Percentiles rank a stretch among this genome's conserved stretches.
Conservation (phyloP, 2,329 filamentous ascomycete genomes). For the Colletotrichum sp. region DNA sequence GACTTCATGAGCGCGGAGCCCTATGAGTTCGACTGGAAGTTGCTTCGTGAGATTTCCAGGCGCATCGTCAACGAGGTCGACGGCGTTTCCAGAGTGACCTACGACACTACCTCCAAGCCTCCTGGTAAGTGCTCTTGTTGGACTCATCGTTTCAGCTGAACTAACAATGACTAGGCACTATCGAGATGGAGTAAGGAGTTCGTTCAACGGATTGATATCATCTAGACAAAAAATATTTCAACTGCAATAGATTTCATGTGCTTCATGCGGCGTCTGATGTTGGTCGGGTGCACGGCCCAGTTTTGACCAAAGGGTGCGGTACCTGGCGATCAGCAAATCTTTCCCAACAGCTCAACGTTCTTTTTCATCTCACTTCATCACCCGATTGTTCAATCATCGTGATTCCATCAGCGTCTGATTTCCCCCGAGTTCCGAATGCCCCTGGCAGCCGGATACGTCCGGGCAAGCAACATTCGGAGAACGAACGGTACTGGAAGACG, state of each 20-base stretch:
- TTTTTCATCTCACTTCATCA: neutral
- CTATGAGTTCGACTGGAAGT: slow-evolving; percentile 67
- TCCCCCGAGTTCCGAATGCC: neutral
- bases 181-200: neutral
- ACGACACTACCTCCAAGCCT: slow-evolving; percentile 35
- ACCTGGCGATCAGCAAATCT: neutral
- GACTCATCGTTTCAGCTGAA: neutral
- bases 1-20: slow-evolving; percentile 59
- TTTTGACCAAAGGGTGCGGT: neutral
- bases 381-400: neutral
- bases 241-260: neutral
- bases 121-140: neutral
- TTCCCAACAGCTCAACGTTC: neutral
- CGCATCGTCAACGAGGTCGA: slow-evolving; percentile 73
- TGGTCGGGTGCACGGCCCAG: neutral
- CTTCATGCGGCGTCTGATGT: neutral
- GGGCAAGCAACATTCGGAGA: neutral
- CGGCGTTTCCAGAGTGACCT: slow-evolving; percentile 73
- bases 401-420: neutral
- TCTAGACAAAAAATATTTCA: neutral
- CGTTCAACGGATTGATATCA: neutral
- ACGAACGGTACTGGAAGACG: neutral
- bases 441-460: neutral
- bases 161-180: neutral
- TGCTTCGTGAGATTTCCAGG: slow-evolving; percentile 67